phyloP scores from a whole-genome alignment of 1,284 basidiomycete species.

The Cryptococcus depauperatus region DNA sequence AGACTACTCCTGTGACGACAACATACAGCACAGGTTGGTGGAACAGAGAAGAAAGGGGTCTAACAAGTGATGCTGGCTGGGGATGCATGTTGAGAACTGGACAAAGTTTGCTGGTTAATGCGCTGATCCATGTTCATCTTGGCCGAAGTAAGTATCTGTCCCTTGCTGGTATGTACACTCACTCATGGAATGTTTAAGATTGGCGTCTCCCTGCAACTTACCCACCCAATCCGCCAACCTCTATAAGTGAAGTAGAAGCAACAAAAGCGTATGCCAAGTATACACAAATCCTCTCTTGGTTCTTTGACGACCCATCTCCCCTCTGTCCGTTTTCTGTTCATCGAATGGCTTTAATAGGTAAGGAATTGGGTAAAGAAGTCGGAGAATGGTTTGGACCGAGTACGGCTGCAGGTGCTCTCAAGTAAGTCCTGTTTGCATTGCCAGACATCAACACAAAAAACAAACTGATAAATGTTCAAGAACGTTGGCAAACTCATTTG shows the following conservation, averaged over 20 bases:
- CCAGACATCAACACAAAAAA: not conserved
- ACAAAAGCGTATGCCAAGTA: conserved; percentile 52
- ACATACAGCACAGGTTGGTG: conserved; percentile 30
- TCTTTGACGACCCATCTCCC: conserved; percentile 81
- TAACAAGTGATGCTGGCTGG: conserved; percentile 94
- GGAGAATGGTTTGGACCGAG: conserved; percentile 98
- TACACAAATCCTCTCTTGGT: conserved; percentile 85
- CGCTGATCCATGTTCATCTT: conserved; percentile 71
- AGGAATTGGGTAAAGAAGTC: conserved; percentile 87
- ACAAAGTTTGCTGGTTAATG: conserved; percentile 84
- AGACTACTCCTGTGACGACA: conserved; percentile 15
- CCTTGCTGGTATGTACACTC: not conserved
- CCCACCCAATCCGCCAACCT: conserved; percentile 14
- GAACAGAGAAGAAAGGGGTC: conserved; percentile 58
- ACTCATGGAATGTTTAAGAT: conserved; percentile 49
- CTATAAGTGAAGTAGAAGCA: conserved; percentile 19
- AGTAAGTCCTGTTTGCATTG: conserved; percentile 51
- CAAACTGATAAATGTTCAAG: conserved; percentile 42
- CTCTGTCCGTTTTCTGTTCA: conserved; percentile 93
- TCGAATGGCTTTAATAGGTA: conserved; percentile 88
- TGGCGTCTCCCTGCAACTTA: conserved; percentile 60
- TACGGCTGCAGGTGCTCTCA: conserved; percentile 90
- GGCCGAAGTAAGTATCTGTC: conserved; percentile 61
- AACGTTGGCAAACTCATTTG: conserved; percentile 68
- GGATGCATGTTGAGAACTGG: conserved; percentile 96